These are phyloP conservation scores for Sporisorium scitamineum DNA, from an alignment of 1,284 basidiomycete species.

Conservation along the genomic window DNA sequence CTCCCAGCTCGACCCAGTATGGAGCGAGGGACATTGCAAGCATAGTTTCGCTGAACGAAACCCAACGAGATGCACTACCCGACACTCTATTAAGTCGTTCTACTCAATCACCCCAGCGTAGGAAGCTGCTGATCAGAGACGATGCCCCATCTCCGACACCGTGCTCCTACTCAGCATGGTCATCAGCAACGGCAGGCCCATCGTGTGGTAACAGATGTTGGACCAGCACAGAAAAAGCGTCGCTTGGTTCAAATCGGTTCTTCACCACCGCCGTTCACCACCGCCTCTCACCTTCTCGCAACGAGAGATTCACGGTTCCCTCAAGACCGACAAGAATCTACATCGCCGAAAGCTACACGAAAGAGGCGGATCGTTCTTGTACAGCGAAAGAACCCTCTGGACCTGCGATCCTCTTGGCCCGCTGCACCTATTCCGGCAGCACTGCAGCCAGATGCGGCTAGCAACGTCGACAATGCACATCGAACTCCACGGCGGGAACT, in stretches of 20 bases:
- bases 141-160: constrained; percentile 3
- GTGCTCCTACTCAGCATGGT: background rate
- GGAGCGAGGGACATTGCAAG: background rate
- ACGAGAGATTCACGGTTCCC: background rate
- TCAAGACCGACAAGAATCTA: background rate
- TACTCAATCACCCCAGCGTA: background rate
- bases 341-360: constrained; percentile 11
- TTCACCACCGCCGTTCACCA: constrained; percentile 31
- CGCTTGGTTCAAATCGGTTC: constrained; percentile 24
- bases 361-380: constrained; percentile 16
- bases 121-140: background rate
- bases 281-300: constrained; percentile 11
- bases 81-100: background rate
- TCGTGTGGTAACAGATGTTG: background rate
- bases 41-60: background rate
- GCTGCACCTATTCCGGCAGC: background rate
- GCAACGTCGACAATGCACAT: background rate
- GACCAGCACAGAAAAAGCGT: constrained; percentile 13
- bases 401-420: constrained; percentile 23
- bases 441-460: background rate
- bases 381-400: constrained; percentile 10
- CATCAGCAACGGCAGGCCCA: background rate
- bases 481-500: background rate
- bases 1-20: background rate
- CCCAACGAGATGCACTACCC: background rate